Evolutionary conservation across 148 eudicot species (phyloP).

Genomic region (Cornus suecica): DNA sequence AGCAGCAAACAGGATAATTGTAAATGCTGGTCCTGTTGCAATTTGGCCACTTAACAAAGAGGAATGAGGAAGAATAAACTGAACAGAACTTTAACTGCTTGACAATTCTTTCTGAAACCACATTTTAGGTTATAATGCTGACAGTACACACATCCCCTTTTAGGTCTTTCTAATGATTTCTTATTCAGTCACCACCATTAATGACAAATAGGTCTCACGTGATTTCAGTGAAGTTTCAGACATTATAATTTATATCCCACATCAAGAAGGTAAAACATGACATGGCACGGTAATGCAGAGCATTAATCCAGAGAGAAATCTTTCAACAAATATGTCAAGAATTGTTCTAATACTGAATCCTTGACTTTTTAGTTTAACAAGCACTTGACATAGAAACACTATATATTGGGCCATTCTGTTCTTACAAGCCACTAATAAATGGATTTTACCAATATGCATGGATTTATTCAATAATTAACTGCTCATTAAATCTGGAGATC

Average conservation of each 20-base stretch:
- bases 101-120: neutral
- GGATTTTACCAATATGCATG: neutral
- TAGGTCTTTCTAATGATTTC: neutral
- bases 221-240: neutral
- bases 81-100: too few relatives aligned
- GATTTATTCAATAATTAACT: neutral
- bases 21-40: too few relatives aligned
- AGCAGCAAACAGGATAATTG: too few relatives aligned
- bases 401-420: neutral
- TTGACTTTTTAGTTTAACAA: neutral
- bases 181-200: neutral
- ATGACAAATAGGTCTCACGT: neutral
- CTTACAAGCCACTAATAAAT: neutral
- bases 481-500: conserved; percentile 1
- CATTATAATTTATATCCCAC: neutral
- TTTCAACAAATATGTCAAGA: neutral
- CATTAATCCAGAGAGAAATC: neutral
- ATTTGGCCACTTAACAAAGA: too few relatives aligned
- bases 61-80: too few relatives aligned
- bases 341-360: neutral
- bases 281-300: neutral
- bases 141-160: neutral
- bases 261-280: neutral
- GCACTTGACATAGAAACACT: neutral
- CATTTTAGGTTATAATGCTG: neutral